Percentiles rank a stretch among this genome's conserved stretches.
Evolutionary conservation across 257 asterid genomes (phyloP).

Genomic region (Solanum chilense): DNA sequence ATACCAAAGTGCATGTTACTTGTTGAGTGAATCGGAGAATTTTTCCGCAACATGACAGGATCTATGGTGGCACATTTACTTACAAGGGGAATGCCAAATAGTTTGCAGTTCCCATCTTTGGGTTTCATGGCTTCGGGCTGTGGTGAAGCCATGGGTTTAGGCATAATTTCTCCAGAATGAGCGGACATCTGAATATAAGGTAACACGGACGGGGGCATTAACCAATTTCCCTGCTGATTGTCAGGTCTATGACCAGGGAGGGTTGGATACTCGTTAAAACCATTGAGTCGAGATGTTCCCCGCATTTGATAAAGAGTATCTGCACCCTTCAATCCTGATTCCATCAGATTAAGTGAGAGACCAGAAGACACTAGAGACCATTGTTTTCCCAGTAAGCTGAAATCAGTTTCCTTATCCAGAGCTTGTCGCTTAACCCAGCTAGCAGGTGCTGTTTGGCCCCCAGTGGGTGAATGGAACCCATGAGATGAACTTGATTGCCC

Average conservation of each 20-base stretch:
- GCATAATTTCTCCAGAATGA: constrained; percentile 42
- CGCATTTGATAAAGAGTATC: constrained; percentile 28
- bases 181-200: constrained; percentile 46
- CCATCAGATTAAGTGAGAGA: constrained; percentile 66
- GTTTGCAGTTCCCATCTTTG: constrained; percentile 65
- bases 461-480: constrained; percentile 26
- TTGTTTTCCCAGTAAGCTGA: constrained; percentile 28
- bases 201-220: constrained; percentile 59
- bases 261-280: constrained; percentile 36
- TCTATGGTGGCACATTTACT: constrained; percentile 30
- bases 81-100: constrained; percentile 69
- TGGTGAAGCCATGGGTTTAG: constrained; percentile 23
- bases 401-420: constrained; percentile 36
- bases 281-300: constrained; percentile 34
- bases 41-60: constrained; percentile 18
- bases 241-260: constrained; percentile 37
- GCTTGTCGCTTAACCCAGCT: constrained; percentile 21
- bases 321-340: constrained; percentile 33
- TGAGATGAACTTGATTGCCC: constrained; percentile 32
- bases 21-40: constrained; percentile 16
- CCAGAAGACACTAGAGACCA: constrained; percentile 53
- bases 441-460: constrained; percentile 27
- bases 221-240: constrained; percentile 54
- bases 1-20: constrained; percentile 16
- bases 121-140: constrained; percentile 37